Conservation (phyloP, 805 yeast genomes). For the Lachancea dasiensis region DNA sequence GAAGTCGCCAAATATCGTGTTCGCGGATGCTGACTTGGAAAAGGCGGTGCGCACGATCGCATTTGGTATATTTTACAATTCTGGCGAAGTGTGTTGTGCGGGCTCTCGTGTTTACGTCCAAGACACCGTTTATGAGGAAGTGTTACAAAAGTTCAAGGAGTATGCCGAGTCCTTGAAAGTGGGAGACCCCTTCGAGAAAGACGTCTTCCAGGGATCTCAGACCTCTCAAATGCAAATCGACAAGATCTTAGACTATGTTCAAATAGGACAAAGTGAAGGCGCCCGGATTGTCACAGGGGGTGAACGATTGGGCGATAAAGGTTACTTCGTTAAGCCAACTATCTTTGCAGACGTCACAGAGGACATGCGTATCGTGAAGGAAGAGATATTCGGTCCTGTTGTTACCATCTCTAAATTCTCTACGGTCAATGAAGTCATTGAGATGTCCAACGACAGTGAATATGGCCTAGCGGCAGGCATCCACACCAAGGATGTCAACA, state of each 20-base stretch:
- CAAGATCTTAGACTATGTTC: slow-evolving; percentile 58
- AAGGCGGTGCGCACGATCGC: slow-evolving; percentile 62
- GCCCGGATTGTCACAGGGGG: slow-evolving; percentile 80
- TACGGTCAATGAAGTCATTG: slow-evolving; percentile 67
- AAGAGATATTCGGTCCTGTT: slow-evolving; percentile 92
- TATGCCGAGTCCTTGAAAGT: slow-evolving; percentile 50
- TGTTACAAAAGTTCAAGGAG: slow-evolving; percentile 50
- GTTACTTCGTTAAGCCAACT: slow-evolving; percentile 75
- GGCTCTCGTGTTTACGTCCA: slow-evolving; percentile 85
- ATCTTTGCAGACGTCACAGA: slow-evolving; percentile 76
- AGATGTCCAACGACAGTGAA: slow-evolving; percentile 66
- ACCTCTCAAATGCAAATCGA: slow-evolving; percentile 61
- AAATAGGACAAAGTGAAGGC: slow-evolving; percentile 60
- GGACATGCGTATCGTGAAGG: slow-evolving; percentile 69
- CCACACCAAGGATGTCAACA: slow-evolving; percentile 64
- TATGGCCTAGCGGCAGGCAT: slow-evolving; percentile 88
- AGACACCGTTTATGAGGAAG: slow-evolving; percentile 61
- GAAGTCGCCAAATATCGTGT: slow-evolving; percentile 81
- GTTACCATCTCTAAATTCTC: slow-evolving; percentile 68
- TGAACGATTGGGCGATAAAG: slow-evolving; percentile 61
- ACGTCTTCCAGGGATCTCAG: slow-evolving; percentile 69
- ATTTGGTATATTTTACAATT: slow-evolving; percentile 75
- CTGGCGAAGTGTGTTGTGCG: slow-evolving; percentile 92
- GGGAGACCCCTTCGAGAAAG: slow-evolving; percentile 75
- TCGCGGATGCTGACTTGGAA: slow-evolving; percentile 65